These are phyloP conservation scores for Saitoella complicata DNA, from an alignment of 805 yeast genomes.

Conservation along the genomic window DNA sequence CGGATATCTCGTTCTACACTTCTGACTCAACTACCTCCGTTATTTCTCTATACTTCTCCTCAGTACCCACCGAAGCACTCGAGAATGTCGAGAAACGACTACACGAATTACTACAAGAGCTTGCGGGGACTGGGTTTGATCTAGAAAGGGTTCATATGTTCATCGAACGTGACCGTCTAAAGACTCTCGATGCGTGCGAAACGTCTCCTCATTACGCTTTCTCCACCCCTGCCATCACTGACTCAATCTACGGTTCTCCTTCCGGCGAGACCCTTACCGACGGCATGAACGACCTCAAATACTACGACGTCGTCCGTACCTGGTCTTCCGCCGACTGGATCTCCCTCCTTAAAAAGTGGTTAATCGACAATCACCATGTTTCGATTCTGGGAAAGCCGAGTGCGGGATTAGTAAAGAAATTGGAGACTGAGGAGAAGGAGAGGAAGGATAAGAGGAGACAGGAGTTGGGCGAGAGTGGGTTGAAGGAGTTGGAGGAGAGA, in stretches of 20 bases:
- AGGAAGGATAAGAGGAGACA: slow-evolving; percentile 34
- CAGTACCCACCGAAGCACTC: slow-evolving; percentile 59
- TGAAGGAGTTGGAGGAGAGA: slow-evolving; percentile 31
- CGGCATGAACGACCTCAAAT: slow-evolving; percentile 41
- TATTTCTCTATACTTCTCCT: slow-evolving; percentile 25
- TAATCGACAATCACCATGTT: slow-evolving; percentile 47
- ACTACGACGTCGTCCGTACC: slow-evolving; percentile 37
- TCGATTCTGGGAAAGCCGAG: slow-evolving; percentile 64
- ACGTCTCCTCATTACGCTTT: slow-evolving; percentile 22
- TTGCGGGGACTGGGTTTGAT: slow-evolving; percentile 39
- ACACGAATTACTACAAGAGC: slow-evolving; percentile 35
- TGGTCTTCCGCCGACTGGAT: slow-evolving; percentile 67
- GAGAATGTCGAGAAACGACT: slow-evolving; percentile 37
- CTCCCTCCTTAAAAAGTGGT: slow-evolving; percentile 31
- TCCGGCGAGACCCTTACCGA: slow-evolving; percentile 41
- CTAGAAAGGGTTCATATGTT: slow-evolving; percentile 49
- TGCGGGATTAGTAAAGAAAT: slow-evolving; percentile 32
- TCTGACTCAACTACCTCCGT: slow-evolving; percentile 38
- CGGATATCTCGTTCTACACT: slow-evolving; percentile 49
- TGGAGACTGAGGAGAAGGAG: slow-evolving; percentile 36
- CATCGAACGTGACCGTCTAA: slow-evolving; percentile 46
- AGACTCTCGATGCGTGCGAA: slow-evolving; percentile 25
- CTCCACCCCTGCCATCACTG: slow-evolving; percentile 52
- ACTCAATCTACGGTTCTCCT: slow-evolving; percentile 60
- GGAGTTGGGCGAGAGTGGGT: slow-evolving; percentile 44